Percentiles rank a stretch among this genome's conserved stretches.
These are phyloP conservation scores for Trichoderma gamsii DNA, from an alignment of 495 filamentous ascomycete genomes.

Conservation along the genomic window DNA sequence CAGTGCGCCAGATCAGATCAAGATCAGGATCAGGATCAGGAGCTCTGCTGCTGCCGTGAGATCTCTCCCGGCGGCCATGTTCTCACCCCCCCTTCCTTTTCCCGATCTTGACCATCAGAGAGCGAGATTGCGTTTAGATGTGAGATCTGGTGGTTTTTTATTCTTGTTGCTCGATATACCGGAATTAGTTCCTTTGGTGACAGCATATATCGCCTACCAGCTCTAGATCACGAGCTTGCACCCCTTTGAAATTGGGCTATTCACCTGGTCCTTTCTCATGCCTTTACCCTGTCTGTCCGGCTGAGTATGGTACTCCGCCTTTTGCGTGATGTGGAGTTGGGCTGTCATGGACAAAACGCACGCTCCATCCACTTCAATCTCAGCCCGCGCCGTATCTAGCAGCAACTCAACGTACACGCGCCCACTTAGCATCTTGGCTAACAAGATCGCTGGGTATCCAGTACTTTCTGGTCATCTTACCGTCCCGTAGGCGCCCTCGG, in stretches of 20 bases:
- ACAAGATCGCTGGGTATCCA: background rate
- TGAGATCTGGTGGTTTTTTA: background rate
- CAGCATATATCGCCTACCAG: too few species aligned
- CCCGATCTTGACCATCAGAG: background rate
- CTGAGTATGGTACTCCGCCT: background rate
- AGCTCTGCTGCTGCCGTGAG: background rate
- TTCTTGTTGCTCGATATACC: background rate
- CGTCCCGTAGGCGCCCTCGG: background rate
- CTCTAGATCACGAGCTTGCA: too few species aligned
- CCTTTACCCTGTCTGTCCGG: too few species aligned
- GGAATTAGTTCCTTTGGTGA: too few species aligned
- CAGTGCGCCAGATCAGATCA: conserved; percentile 12
- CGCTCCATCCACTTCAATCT: background rate
- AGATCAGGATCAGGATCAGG: background rate
- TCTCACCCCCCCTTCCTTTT: background rate
- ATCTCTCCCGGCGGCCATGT: conserved; percentile 7
- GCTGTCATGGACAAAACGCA: background rate
- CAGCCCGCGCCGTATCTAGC: background rate
- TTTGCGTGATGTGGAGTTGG: background rate
- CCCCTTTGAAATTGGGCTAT: too few species aligned
- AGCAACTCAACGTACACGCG: background rate
- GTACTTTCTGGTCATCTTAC: background rate
- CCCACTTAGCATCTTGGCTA: background rate
- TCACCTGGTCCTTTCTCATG: too few species aligned
- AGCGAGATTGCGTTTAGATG: background rate